These are phyloP conservation scores for Bidens hawaiensis DNA, from an alignment of 140 eudicot species.

Conservation along the genomic window DNA sequence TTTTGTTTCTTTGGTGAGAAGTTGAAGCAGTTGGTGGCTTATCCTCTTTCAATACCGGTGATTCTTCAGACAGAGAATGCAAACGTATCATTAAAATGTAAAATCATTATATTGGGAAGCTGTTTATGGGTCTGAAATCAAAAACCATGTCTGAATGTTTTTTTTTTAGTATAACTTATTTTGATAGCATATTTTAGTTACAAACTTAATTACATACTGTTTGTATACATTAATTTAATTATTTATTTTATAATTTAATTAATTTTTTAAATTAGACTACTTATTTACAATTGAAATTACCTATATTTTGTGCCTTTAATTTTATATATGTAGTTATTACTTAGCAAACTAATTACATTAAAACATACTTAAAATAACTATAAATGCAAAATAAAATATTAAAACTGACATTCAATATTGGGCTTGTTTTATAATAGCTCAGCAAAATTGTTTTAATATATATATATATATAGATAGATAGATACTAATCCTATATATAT, in stretches of 20 bases:
- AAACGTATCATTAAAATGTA: not conserved
- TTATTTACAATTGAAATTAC: not conserved
- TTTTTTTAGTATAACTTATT: too few species aligned
- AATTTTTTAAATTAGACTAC: not conserved
- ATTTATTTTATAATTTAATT: too few species aligned
- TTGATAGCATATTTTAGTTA: too few species aligned
- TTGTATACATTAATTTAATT: too few species aligned
- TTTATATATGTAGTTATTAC: not conserved
- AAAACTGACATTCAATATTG: not conserved
- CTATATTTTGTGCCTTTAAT: not conserved
- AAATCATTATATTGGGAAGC: too few species aligned
- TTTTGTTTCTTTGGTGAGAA: constrained; percentile 37
- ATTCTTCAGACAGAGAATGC: constrained; percentile 17
- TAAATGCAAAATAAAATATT: not conserved
- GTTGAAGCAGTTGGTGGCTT: constrained; percentile 30
- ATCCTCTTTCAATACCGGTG: constrained; percentile 29
- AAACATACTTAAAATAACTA: not conserved
- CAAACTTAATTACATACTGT: not conserved
- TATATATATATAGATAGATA: too few species aligned
- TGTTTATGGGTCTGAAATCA: too few species aligned
- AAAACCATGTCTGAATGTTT: too few species aligned
- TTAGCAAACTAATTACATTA: not conserved
- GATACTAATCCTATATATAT: too few species aligned
- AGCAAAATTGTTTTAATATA: not conserved
- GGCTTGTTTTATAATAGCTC: not conserved